Conservation (phyloP, 441 rosid genomes). For the Gossypium schwendimanii region DNA sequence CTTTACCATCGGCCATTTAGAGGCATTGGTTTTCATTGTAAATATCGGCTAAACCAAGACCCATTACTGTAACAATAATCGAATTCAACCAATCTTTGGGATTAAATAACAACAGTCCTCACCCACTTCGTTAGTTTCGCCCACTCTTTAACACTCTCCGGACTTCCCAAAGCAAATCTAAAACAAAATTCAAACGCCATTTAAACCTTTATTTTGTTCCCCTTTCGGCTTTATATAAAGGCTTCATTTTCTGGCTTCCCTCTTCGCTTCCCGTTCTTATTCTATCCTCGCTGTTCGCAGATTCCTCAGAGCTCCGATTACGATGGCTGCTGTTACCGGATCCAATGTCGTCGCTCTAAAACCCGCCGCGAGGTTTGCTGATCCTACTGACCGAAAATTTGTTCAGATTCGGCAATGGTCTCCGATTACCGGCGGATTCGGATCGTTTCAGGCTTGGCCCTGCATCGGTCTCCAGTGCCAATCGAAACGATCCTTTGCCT, state of each 20-base stretch:
- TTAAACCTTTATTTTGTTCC: not conserved
- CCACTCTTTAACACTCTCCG: conserved; percentile 17
- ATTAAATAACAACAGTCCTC: not conserved
- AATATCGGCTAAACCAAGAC: conserved; percentile 4
- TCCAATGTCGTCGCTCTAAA: conserved; percentile 41
- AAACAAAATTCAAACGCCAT: not conserved
- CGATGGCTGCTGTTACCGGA: conserved; percentile 61
- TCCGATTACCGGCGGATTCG: conserved; percentile 23
- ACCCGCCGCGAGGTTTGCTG: conserved; percentile 27
- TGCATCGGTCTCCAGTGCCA: conserved; percentile 34
- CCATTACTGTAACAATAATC: not conserved
- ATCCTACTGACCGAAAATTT: conserved; percentile 26
- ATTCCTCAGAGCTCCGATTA: conserved; percentile 18
- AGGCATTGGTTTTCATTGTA: conserved; percentile 17
- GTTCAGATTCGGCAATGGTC: conserved; percentile 36
- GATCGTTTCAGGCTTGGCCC: conserved; percentile 26
- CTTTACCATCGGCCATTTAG: not conserved
- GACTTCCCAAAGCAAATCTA: conserved; percentile 28
- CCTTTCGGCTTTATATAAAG: conserved; percentile 6
- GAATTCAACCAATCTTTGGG: not conserved
- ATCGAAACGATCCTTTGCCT: conserved; percentile 33
- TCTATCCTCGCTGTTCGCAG: conserved; percentile 24
- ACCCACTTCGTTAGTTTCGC: conserved; percentile 29
- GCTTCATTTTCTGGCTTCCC: conserved; percentile 31
- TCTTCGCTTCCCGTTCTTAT: conserved; percentile 17